Evolutionary conservation across 2,329 filamentous ascomycete genomes (phyloP), one percentile per base, ranked within the genome.

Genomic region (Beauveria brongniartii): DNA sequence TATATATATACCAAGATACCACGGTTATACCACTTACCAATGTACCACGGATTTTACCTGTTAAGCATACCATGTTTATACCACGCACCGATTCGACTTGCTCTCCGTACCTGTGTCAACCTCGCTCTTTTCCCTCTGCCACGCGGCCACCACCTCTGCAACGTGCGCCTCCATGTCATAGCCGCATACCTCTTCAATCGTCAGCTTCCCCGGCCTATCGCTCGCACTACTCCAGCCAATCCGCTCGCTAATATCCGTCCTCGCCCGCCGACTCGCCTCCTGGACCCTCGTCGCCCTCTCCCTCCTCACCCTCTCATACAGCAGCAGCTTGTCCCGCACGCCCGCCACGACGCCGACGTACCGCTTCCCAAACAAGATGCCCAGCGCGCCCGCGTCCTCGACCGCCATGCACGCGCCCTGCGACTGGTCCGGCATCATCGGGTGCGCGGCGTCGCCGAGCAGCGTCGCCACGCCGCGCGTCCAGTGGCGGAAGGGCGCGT

Each of bases 371-470:
- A 87, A 86, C 6, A 86, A 63, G 14, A 86, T 80, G 0, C 84
- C 83, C 1, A 87, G 71, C 0, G 81, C 81, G 0, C 80, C 84
- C 0, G 83, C 82, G 62, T 87, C 84, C 67, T 87, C 84, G 41
- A 87, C 84, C 0, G 84, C 83, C 82, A 85, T 85, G 66, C 83
- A 86, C 0, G 84, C 84, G 6, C 85, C 85, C 70, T 88, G 85
- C 61, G 80, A 83, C 68, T 88, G 85, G 67, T 88, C 78, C 2
- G 85, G 84, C 80, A 87, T 82, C 82, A 86, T 86, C 18, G 85
- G 85, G 68, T 88, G 85, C 4, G 77, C 85, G 16, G 85, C 85
- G 69, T 89, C 85, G 6, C 85, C 85, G 16, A 88, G 67, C 1
- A 88, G 70, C 63, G 80, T 82, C 3, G 78, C 78, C 20, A 71